These are phyloP conservation scores for Candida nitratophila DNA, from an alignment of 805 yeast genomes.

Conservation along the genomic window DNA sequence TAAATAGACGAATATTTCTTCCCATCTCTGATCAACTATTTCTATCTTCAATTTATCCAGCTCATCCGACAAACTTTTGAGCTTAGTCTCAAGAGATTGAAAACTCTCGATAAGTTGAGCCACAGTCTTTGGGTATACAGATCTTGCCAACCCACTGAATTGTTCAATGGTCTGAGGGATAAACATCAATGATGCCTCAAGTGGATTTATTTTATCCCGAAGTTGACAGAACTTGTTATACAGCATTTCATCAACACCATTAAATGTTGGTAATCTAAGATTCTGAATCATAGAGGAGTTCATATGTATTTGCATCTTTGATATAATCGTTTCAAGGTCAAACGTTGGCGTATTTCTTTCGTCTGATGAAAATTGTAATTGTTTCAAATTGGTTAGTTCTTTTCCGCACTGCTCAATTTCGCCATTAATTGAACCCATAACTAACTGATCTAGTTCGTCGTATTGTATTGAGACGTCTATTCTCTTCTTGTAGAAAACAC, in stretches of 20 bases:
- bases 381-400: conserved; percentile 30
- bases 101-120: conserved; percentile 30
- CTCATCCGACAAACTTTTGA: conserved; percentile 34
- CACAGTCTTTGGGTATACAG: conserved; percentile 24
- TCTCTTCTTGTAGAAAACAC: conserved; percentile 22
- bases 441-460: conserved; percentile 33
- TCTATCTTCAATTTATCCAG: conserved; percentile 35
- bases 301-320: conserved; percentile 15
- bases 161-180: conserved; percentile 43
- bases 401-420: conserved; percentile 32
- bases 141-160: conserved; percentile 28
- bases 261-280: conserved; percentile 32
- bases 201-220: conserved; percentile 41
- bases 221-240: conserved; percentile 32
- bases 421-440: conserved; percentile 34
- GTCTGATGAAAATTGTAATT: conserved; percentile 32
- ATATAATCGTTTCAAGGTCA: conserved; percentile 26
- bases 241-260: conserved; percentile 30
- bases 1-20: conserved; percentile 40
- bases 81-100: conserved; percentile 30
- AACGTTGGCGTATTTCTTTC: conserved; percentile 26
- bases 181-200: conserved; percentile 43
- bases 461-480: conserved; percentile 36
- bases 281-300: conserved; percentile 1
- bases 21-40: conserved; percentile 50